Percentiles rank a stretch among this genome's conserved stretches.
phyloP scores from a whole-genome alignment of 2,329 filamentous ascomycete genomes.

The Botrytis tulipae region DNA sequence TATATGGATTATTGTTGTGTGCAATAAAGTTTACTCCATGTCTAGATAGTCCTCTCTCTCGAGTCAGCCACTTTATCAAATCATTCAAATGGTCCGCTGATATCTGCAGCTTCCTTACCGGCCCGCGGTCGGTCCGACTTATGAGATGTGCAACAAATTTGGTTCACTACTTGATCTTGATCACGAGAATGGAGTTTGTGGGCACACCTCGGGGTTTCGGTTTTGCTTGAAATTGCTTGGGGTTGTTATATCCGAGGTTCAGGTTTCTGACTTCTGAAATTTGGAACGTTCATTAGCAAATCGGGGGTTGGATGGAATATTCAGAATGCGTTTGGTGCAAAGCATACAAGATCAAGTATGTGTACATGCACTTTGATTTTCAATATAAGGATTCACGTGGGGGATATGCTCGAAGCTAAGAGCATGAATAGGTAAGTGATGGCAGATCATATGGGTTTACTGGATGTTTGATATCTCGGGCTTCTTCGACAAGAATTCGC shows the following conservation, averaged over 20 bases:
- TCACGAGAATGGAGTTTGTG: not conserved
- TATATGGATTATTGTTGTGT: not conserved
- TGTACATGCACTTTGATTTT: not conserved
- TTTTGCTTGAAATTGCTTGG: not conserved
- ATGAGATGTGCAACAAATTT: conserved; percentile 9
- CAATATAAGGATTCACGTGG: not conserved
- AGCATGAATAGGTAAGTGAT: not conserved
- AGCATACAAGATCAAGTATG: not conserved
- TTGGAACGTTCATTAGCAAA: not conserved
- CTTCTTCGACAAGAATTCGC: not conserved
- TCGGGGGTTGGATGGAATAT: not conserved
- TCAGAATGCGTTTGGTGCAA: not conserved
- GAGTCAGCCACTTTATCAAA: not conserved
- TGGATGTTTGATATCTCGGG: not conserved
- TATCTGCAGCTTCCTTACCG: not conserved
- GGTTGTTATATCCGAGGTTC: not conserved
- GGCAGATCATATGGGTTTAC: not conserved
- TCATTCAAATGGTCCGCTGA: not conserved
- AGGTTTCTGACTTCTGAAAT: not conserved
- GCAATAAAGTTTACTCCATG: not conserved
- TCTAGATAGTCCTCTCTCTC: not conserved
- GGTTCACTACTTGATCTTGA: not conserved
- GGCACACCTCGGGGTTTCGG: not conserved
- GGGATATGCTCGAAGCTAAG: too few relatives aligned
- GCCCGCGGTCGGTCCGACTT: conserved; percentile 12